Evolutionary conservation across 208 protist species (phyloP).

Genomic region (Leishmania braziliensis): DNA sequence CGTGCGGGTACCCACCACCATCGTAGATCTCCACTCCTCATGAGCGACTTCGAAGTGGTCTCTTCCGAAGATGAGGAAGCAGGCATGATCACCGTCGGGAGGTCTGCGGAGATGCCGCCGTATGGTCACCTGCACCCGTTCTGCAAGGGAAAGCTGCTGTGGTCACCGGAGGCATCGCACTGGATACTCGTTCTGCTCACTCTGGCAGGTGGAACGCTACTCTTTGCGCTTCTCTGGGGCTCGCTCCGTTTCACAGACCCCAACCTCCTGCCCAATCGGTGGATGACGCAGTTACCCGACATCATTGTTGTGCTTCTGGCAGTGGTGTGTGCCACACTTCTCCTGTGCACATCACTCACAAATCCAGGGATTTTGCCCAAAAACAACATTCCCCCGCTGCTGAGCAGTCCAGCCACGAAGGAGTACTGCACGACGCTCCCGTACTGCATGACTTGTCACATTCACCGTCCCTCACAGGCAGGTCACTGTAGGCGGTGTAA

Average conservation of each 20-base stretch:
- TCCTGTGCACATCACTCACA: conserved; percentile 28
- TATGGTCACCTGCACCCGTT: conserved; percentile 33
- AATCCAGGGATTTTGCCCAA: conserved; percentile 36
- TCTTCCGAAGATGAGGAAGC: conserved; percentile 30
- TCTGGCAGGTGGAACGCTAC: conserved; percentile 11
- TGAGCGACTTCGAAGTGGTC: conserved; percentile 36
- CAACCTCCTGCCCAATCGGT: conserved; percentile 9
- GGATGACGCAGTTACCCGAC: conserved; percentile 33
- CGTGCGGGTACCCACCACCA: background rate
- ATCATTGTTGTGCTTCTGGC: conserved; percentile 17
- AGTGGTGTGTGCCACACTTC: conserved; percentile 13
- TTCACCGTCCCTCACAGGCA: conserved; percentile 32
- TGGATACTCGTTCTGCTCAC: conserved; percentile 29
- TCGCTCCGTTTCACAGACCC: conserved; percentile 34
- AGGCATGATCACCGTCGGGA: conserved; percentile 8
- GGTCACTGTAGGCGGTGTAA: conserved; percentile 35
- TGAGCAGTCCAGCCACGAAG: conserved; percentile 14
- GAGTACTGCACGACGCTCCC: conserved; percentile 35
- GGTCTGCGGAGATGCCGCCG: conserved; percentile 17
- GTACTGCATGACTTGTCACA: conserved; percentile 31
- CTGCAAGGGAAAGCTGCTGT: conserved; percentile 19
- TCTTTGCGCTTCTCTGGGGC: conserved; percentile 33
- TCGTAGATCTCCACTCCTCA: background rate
- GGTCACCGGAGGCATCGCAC: conserved; percentile 34
- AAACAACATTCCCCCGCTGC: conserved; percentile 9